These are phyloP conservation scores for Micractinium sp. DNA, from an alignment of 139 green algal genomes.

Conservation along the genomic window DNA sequence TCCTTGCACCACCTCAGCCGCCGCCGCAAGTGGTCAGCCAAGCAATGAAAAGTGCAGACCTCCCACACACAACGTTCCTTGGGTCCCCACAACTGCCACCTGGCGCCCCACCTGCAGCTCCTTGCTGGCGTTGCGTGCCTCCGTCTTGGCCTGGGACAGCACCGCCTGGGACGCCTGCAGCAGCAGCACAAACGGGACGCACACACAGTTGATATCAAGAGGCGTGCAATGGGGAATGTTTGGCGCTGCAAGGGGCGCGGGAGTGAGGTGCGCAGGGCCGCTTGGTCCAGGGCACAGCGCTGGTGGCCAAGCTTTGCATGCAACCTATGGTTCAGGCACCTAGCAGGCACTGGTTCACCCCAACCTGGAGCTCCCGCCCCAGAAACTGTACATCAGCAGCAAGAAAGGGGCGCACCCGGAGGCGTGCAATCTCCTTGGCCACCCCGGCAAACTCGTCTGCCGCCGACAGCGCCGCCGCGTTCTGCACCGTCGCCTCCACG, in stretches of 20 bases:
- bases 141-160: constrained; percentile 42
- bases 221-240: too few species aligned
- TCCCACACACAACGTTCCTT: too few species aligned
- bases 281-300: not conserved
- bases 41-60: too few species aligned
- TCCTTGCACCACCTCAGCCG: too few species aligned
- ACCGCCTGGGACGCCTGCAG: constrained; percentile 43
- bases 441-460: constrained; percentile 48
- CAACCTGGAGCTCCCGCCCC: too few species aligned
- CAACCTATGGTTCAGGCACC: too few species aligned
- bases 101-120: constrained; percentile 46
- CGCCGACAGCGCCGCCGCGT: constrained; percentile 36
- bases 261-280: not conserved
- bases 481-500: constrained; percentile 69
- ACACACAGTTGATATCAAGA: too few species aligned
- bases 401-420: constrained; percentile 7
- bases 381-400: too few species aligned
- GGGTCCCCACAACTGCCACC: too few species aligned
- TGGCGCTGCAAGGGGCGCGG: too few species aligned
- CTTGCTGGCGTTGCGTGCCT: constrained; percentile 51
- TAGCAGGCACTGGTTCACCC: too few species aligned
- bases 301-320: not conserved
- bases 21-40: too few species aligned
- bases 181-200: not conserved
- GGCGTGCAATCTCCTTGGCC: constrained; percentile 54